Conservation (phyloP, 495 filamentous ascomycete genomes). For the Aspergillus conjunctus region DNA sequence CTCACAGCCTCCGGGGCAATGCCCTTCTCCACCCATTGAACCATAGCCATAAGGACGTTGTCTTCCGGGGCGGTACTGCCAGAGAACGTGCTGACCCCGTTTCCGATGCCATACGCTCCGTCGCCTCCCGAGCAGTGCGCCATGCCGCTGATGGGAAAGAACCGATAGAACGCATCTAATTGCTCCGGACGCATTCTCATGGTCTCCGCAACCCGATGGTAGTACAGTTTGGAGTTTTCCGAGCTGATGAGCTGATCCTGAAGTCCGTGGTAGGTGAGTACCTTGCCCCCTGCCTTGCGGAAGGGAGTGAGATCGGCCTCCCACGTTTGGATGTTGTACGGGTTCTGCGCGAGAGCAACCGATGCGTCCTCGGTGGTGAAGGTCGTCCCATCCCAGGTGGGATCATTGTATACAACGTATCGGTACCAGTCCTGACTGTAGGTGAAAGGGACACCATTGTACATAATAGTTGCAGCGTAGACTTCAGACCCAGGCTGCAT, state of each 20-base stretch:
- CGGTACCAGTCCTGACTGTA: slow-evolving; percentile 52
- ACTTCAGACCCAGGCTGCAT: slow-evolving; percentile 51
- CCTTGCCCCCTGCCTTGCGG: slow-evolving; percentile 47
- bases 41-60: slow-evolving; percentile 58
- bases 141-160: slow-evolving; percentile 63
- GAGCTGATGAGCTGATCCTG: slow-evolving; percentile 51
- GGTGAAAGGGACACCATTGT: slow-evolving; percentile 41
- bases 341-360: slow-evolving; percentile 42
- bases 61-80: slow-evolving; percentile 33
- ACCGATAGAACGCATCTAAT: slow-evolving; percentile 61
- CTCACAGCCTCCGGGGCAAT: slow-evolving; percentile 54
- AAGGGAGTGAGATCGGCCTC: slow-evolving; percentile 49
- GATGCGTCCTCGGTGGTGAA: slow-evolving; percentile 45
- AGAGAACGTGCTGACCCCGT: slow-evolving; percentile 35
- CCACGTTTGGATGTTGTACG: slow-evolving; percentile 53
- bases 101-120: slow-evolving; percentile 58
- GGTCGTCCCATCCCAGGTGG: slow-evolving; percentile 48
- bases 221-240: slow-evolving; percentile 47
- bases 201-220: slow-evolving; percentile 45
- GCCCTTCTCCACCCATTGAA: slow-evolving; percentile 63
- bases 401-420: slow-evolving; percentile 57
- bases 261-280: slow-evolving; percentile 53
- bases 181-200: slow-evolving; percentile 42
- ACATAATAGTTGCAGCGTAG: slow-evolving; percentile 33
- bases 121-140: slow-evolving; percentile 53